A percentile compares a stretch with the other conserved stretches of the same genome.
phyloP scores from a whole-genome alignment of 495 filamentous ascomycete species.

The Aspergillus nidulans region DNA sequence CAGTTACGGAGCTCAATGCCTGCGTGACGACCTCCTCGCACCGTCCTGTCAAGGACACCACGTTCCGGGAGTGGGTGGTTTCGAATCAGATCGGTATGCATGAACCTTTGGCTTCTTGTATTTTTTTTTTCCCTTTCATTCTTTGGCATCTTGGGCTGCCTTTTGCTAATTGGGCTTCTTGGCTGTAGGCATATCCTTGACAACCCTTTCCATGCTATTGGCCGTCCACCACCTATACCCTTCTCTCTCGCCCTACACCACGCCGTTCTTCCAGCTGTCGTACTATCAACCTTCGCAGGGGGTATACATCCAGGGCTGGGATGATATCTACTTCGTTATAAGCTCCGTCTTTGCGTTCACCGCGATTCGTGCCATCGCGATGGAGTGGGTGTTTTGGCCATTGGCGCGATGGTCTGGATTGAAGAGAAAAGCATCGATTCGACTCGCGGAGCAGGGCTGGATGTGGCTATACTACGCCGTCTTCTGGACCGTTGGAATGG shows the following conservation, averaged over 20 bases:
- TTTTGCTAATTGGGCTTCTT: conserved; percentile 19
- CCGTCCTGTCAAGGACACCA: conserved; percentile 40
- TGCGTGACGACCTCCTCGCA: conserved; percentile 36
- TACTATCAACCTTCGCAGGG: conserved; percentile 67
- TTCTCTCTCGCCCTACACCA: conserved; percentile 67
- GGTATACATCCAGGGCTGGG: conserved; percentile 67
- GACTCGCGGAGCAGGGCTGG: conserved; percentile 94
- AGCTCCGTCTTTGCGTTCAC: conserved; percentile 83
- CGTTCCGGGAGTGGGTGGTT: conserved; percentile 49
- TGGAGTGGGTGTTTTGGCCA: conserved; percentile 82
- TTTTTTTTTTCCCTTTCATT: neutral
- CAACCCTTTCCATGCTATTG: conserved; percentile 69
- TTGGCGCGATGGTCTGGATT: conserved; percentile 66
- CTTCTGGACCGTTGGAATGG: conserved; percentile 81
- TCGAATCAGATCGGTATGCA: conserved; percentile 50
- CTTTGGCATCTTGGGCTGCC: neutral
- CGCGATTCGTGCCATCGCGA: conserved; percentile 73
- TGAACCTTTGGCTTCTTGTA: neutral
- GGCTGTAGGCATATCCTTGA: conserved; percentile 65
- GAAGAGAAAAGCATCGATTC: conserved; percentile 63
- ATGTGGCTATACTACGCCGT: conserved; percentile 71
- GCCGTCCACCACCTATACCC: conserved; percentile 78
- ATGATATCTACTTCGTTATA: conserved; percentile 74
- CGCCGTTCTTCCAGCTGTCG: conserved; percentile 80
- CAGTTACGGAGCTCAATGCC: conserved; percentile 38